Conservation (phyloP, 495 filamentous ascomycete genomes). For the Sordaria brevicollis region DNA sequence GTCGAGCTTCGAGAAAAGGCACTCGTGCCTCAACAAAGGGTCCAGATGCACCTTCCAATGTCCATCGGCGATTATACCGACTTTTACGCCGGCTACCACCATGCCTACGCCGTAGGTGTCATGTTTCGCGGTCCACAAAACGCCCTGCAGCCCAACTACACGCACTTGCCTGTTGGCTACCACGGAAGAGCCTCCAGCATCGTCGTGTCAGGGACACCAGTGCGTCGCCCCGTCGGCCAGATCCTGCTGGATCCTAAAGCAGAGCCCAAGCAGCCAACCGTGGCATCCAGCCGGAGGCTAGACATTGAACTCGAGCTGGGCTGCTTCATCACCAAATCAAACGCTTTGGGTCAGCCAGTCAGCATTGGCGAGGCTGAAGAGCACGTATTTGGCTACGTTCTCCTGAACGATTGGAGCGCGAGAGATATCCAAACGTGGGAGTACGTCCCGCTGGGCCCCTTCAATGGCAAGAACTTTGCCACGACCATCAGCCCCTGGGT, state of each 20-base stretch:
- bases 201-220: slow-evolving; percentile 62
- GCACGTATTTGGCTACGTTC: slow-evolving; percentile 73
- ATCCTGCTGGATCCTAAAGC: slow-evolving; percentile 57
- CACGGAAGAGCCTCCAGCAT: slow-evolving; percentile 75
- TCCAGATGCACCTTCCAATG: slow-evolving; percentile 73
- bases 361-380: slow-evolving; percentile 55
- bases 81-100: slow-evolving; percentile 88
- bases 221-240: slow-evolving; percentile 75
- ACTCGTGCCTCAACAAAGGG: slow-evolving; percentile 43
- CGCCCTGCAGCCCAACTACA: slow-evolving; percentile 85
- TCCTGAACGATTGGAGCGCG: slow-evolving; percentile 94
- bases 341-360: slow-evolving; percentile 54
- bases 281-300: slow-evolving; percentile 53
- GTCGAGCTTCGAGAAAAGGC: slow-evolving; percentile 15
- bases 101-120: slow-evolving; percentile 71
- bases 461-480: slow-evolving; percentile 91
- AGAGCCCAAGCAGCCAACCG: slow-evolving; percentile 45
- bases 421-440: slow-evolving; percentile 89
- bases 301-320: slow-evolving; percentile 89
- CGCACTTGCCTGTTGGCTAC: slow-evolving; percentile 81
- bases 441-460: slow-evolving; percentile 75
- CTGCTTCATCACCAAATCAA: slow-evolving; percentile 62
- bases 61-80: slow-evolving; percentile 93
- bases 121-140: slow-evolving; percentile 76
- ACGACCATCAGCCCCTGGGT: slow-evolving; percentile 86